These are phyloP conservation scores for Ilyonectria destructans DNA, from an alignment of 2,329 filamentous ascomycete genomes.

Conservation along the genomic window DNA sequence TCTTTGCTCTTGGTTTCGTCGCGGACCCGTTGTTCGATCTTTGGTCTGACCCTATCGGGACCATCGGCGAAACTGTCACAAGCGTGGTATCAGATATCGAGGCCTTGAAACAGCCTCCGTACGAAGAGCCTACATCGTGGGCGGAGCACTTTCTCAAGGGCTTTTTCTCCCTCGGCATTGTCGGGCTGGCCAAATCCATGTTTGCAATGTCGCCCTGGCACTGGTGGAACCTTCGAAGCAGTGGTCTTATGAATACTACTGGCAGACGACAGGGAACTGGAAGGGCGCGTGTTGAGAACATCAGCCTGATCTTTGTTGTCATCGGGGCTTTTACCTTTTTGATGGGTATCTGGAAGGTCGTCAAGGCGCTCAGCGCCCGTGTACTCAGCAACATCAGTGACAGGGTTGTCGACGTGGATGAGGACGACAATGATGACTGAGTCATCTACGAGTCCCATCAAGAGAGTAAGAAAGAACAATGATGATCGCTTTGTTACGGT, in stretches of 20 bases:
- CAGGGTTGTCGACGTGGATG: conserved; percentile 86
- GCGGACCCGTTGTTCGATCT: conserved; percentile 94
- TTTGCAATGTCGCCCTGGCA: conserved; percentile 82
- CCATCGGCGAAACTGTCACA: conserved; percentile 69
- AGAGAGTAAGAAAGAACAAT: conserved; percentile 54
- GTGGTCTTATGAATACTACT: conserved; percentile 68
- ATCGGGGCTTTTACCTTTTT: conserved; percentile 88
- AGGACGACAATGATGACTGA: conserved; percentile 67
- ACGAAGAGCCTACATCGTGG: conserved; percentile 77
- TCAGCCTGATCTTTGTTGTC: conserved; percentile 85
- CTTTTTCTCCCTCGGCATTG: conserved; percentile 87
- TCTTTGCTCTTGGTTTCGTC: conserved; percentile 91
- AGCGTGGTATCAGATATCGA: conserved; percentile 62
- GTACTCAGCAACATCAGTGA: conserved; percentile 86
- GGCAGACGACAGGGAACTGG: conserved; percentile 75
- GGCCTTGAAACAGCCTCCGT: conserved; percentile 54
- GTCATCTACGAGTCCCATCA: conserved; percentile 61
- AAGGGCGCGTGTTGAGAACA: conserved; percentile 82
- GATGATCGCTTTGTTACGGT: conserved; percentile 33
- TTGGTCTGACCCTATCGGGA: conserved; percentile 84
- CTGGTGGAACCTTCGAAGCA: conserved; percentile 81
- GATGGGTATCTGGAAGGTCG: conserved; percentile 87
- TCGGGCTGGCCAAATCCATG: conserved; percentile 88
- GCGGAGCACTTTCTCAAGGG: conserved; percentile 90
- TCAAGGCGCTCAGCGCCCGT: conserved; percentile 80